Conservation (phyloP, 1,284 basidiomycete genomes). For the Puccinia horiana region DNA sequence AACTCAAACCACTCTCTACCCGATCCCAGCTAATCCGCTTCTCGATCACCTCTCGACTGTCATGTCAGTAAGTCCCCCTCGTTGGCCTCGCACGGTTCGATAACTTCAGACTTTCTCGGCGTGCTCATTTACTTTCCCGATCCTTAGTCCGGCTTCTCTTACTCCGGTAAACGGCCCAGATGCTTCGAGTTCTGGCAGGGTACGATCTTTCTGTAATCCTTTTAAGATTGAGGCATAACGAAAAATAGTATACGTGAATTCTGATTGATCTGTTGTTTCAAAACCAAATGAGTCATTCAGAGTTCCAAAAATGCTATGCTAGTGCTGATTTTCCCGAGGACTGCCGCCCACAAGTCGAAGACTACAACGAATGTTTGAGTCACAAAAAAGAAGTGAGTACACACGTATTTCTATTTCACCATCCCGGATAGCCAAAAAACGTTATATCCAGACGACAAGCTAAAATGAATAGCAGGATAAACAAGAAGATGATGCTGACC, state of each 20-base stretch:
- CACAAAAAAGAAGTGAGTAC: slow-evolving; percentile 58
- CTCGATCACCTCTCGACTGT: slow-evolving; percentile 9
- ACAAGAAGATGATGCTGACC: neutral
- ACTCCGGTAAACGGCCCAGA: slow-evolving; percentile 57
- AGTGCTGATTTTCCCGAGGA: slow-evolving; percentile 56
- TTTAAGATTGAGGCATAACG: neutral
- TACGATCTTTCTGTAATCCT: neutral
- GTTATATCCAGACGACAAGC: neutral
- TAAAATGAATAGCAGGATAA: neutral
- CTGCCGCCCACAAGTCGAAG: slow-evolving; percentile 56
- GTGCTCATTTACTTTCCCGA: neutral
- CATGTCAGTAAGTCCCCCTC: slow-evolving; percentile 25
- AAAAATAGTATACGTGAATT: neutral
- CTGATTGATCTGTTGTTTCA: neutral
- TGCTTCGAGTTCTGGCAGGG: slow-evolving; percentile 58
- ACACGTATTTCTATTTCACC: neutral
- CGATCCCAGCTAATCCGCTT: neutral
- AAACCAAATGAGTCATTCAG: slow-evolving; percentile 30
- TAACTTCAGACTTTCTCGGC: neutral
- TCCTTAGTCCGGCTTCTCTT: slow-evolving; percentile 57
- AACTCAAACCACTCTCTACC: neutral
- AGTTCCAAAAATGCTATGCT: slow-evolving; percentile 59
- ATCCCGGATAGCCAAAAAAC: neutral
- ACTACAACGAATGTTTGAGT: slow-evolving; percentile 59
- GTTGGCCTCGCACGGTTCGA: neutral